Conservation (phyloP, 306 rosid species). For the Vigna angularis region DNA sequence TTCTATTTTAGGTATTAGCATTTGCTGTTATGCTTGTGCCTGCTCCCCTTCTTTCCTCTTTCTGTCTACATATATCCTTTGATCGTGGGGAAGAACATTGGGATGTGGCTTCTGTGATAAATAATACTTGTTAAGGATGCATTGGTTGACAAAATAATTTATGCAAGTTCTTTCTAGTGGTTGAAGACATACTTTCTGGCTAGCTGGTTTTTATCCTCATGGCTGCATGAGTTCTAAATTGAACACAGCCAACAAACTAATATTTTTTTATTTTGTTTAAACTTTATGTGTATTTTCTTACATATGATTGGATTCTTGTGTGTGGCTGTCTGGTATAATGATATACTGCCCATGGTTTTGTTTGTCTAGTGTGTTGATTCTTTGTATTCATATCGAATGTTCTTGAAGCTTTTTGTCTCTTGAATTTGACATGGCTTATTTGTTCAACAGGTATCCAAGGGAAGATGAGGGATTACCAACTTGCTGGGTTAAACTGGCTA, state of each 20-base stretch:
- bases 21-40: conserved; percentile 20
- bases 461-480: conserved; percentile 98
- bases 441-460: conserved; percentile 85
- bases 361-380: conserved; percentile 5
- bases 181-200: neutral
- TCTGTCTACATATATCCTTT: neutral
- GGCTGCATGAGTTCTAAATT: neutral
- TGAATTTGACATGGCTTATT: conserved; percentile 36
- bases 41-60: neutral
- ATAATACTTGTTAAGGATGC: conserved; percentile 32
- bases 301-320: neutral
- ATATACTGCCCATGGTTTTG: neutral
- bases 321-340: neutral
- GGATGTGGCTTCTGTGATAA: neutral
- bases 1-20: neutral
- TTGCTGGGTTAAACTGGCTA: conserved; percentile 98
- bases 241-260: neutral
- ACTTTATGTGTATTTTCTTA: neutral
- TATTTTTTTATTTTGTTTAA: neutral
- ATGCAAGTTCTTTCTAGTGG: neutral
- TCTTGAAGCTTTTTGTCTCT: conserved; percentile 6
- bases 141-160: neutral
- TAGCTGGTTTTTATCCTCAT: neutral
- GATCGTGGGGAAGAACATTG: neutral
- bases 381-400: conserved; percentile 18